Base-by-base conservation (phyloP, 257 asterid species). In the Fraxinus pennsylvanica region DNA sequence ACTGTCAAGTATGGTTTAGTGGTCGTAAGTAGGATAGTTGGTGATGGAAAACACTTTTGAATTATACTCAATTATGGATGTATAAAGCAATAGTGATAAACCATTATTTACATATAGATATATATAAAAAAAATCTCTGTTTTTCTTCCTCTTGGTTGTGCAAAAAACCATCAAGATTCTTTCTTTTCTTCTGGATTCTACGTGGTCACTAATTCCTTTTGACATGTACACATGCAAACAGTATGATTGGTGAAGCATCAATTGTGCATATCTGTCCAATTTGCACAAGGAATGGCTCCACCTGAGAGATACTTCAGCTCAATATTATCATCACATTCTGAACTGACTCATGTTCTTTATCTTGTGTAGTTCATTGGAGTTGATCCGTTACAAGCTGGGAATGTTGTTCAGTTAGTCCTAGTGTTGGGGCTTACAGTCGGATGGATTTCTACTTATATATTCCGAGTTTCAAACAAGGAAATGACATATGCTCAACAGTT, bases 401-500 rank as follows among this genome's bases (percentile, higher is more conserved):
- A 96, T 75, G 99, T 90, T 2, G 99, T 96, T 74, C 99, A 93
- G 82, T 57, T 96, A 65, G 96, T 96, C 76, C 68, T 96, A 83
- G 99, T 93, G 21, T 86, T 96, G 83, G 98, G 98, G 29, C 92
- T 96, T 73, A 92, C 98, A 1, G 71, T 93, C 17, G 99, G 98
- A 79, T 96, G 99, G 99, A 91, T 96, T 79, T 92, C 96, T 6
- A 96, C 99, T 14, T 96, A 96, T 76, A 90, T 96, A 61, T 93
- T 96, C 86, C 86, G 99, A 80, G 99, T 96, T 76, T 91, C 97
- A 32, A 96, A 96, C 84, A 96, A 93, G 86, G 97, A 93, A 83
- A 96, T 96, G 99, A 96, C 99, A 17, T 96, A 93, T 75, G 99
- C 95, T 76, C 91, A 90, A 75, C 99, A 93, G 77, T 71, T 96